These are phyloP conservation scores for Penicillium sp. DNA, from an alignment of 2,329 filamentous ascomycete species.

Conservation along the genomic window DNA sequence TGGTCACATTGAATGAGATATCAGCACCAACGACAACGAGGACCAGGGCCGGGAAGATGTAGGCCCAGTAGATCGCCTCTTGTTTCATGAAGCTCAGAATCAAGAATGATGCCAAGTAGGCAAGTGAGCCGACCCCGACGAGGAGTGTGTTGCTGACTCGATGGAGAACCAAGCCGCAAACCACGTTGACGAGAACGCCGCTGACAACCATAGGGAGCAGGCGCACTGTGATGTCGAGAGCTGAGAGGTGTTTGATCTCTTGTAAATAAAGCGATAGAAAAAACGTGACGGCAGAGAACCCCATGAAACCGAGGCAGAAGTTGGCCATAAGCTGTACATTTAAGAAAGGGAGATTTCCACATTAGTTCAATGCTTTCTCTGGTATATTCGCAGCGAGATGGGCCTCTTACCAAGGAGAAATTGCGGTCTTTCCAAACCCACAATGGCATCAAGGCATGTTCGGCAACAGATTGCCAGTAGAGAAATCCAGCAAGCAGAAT, in stretches of 20 bases:
- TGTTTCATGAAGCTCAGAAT: slow-evolving; percentile 53
- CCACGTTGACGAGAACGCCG: slow-evolving; percentile 57
- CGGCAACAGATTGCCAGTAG: slow-evolving; percentile 55
- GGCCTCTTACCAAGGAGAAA: slow-evolving; percentile 52
- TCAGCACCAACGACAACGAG: slow-evolving; percentile 61
- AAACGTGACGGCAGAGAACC: slow-evolving; percentile 56
- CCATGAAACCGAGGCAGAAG: slow-evolving; percentile 56
- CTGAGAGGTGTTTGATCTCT: slow-evolving; percentile 46
- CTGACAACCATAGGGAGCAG: slow-evolving; percentile 61
- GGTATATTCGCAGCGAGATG: too few species aligned
- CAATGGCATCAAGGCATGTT: slow-evolving; percentile 49
- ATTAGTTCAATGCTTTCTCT: too few species aligned
- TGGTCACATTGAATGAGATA: slow-evolving; percentile 64
- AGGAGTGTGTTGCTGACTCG: slow-evolving; percentile 59
- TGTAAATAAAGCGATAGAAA: slow-evolving; percentile 64
- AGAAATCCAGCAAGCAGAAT: slow-evolving; percentile 52
- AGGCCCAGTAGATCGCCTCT: slow-evolving; percentile 58
- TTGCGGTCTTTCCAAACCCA: slow-evolving; percentile 56
- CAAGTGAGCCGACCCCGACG: slow-evolving; percentile 48
- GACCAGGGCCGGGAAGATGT: slow-evolving; percentile 57
- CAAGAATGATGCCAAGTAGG: slow-evolving; percentile 42
- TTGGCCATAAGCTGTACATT: slow-evolving; percentile 47
- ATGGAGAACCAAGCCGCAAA: slow-evolving; percentile 58
- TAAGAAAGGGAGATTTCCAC: too few species aligned
- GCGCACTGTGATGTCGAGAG: slow-evolving; percentile 56